Evolutionary conservation across 768 basidiomycete genomes (phyloP), one percentile per base, ranked within the genome.

Genomic region (Auricularia heimuer): DNA sequence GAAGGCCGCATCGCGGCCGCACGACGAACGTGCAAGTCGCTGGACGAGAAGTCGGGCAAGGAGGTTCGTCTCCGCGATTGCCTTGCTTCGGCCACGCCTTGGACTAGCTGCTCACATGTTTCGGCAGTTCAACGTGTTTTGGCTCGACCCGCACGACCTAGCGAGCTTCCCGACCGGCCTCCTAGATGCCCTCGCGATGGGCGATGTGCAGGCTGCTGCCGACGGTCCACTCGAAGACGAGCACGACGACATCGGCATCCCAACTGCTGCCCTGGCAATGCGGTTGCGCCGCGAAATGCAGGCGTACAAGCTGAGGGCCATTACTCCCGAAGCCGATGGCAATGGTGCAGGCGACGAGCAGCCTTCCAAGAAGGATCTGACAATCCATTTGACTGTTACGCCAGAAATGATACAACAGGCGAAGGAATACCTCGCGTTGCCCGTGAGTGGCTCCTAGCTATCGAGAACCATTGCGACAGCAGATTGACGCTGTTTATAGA

Each of bases 41-140:
- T 94, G 16, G 92, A 94, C 74, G 91, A 91, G 72, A 82, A 84
- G 70, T 80, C 81, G 11, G 89, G 85, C 54, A 84, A 84, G 69
- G 74, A 82, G 76, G 89, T 88, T 65, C 68, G 86, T 75, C 42
- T 62, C 69, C 67, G 62, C 47, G 6, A 42, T 8, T 42, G 8
- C 8, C 12, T 42, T 42, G 8, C 39, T 2, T 29, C 35, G 1
- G 61, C 29, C 8, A 21, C 8, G 16, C 44, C 33, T 54, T 37
- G 33, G 65, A 33, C 63, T 63, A 51, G 54, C 66, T 63, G 16
- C 58, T 56, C 42, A 37, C 65, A 44, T 21, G 29, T 34, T 62
- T 66, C n/a, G 61, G 45, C 70, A 94, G 92, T 92, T 92, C 75
- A 92, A 93, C 70, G 83, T 89, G 37, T 77, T 92, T 34, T 91